Evolutionary conservation across 805 yeast genomes (phyloP), one percentile per base, ranked within the genome.

Genomic region (Cyberlindnera nakhonratchasimensis): DNA sequence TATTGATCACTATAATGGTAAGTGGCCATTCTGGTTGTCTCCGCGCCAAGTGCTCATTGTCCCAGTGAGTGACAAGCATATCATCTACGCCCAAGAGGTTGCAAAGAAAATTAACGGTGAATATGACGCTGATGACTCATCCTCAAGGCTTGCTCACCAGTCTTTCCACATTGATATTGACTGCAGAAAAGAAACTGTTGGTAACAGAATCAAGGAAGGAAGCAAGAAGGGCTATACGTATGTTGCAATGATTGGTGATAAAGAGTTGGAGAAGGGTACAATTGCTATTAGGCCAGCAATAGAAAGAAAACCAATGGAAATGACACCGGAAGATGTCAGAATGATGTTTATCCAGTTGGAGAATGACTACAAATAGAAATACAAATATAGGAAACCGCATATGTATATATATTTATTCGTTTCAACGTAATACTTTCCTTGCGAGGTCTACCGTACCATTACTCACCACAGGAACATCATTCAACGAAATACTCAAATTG

Each of bases 21-120:
- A 82, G 52, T 93, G 98, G 98, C 99, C 99, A 9, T 89, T 93
- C 60, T 93, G 99, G 99, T 59, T 93, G 33, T 87, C 83, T 50
- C 97, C 98, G 6, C 73, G 95, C 48, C 99, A 93, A 61, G 93
- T 91, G 0, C 71, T 85, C 29, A 71, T 93, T 2, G 71, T 93
- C 6, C 97, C 99, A 1, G 80, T 89, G 4, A 79, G 82, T 43
- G 79, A 79, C 1, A 65, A 72, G 9, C 90, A 85, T 55, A 59
- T 63, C 8, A 73, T 65, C 9, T 74, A 74, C 40, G 85, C 95
- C 3, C 50, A 68, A n/a, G 42, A 62, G 2, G 59, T 86, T 2
- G 73, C 71, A 12, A 49, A 59, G 4, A 47, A 57, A 36, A 64
- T 91, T 17, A 64, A 69, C 31, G 82, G 80, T 18, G 79, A 75